These are phyloP conservation scores for Fraxinus anomala DNA, from an alignment of 257 asterid species.

Conservation along the genomic window DNA sequence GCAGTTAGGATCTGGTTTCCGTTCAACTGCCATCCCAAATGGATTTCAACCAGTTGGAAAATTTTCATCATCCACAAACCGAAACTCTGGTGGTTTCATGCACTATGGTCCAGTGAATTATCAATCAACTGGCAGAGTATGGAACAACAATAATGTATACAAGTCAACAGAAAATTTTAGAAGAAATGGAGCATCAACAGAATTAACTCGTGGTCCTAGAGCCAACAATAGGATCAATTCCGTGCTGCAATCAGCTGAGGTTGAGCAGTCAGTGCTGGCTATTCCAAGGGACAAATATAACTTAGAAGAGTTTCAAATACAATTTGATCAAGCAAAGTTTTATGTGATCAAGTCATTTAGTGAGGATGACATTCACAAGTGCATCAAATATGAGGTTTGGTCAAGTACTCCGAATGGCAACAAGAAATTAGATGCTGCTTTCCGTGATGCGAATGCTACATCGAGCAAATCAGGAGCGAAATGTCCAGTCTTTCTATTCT, in stretches of 20 bases:
- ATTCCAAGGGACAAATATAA: conserved; percentile 54
- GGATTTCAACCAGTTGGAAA: conserved; percentile 52
- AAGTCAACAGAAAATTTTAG: conserved; percentile 44
- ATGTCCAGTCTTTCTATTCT: conserved; percentile 73
- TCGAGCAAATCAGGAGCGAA: conserved; percentile 46
- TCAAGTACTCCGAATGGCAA: conserved; percentile 85
- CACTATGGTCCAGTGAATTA: conserved; percentile 47
- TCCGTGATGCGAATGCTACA: conserved; percentile 51
- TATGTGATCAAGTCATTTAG: conserved; percentile 80
- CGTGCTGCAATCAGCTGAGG: conserved; percentile 39
- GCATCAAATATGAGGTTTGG: conserved; percentile 86
- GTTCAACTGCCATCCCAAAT: conserved; percentile 40
- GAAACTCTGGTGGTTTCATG: conserved; percentile 42
- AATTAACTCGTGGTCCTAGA: conserved; percentile 88
- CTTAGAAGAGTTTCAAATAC: conserved; percentile 52
- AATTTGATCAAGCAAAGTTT: conserved; percentile 67
- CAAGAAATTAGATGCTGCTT: conserved; percentile 69
- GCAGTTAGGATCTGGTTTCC: conserved; percentile 66
- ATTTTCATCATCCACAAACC: conserved; percentile 42
- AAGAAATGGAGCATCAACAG: conserved; percentile 55
- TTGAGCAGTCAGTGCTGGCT: conserved; percentile 36
- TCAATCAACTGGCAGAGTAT: conserved; percentile 43
- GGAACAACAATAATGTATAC: conserved; percentile 51
- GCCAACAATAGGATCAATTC: conserved; percentile 40
- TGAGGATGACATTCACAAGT: conserved; percentile 81